phyloP scores from a whole-genome alignment of 2,329 filamentous ascomycete genomes.

The Shiraia sp. region DNA sequence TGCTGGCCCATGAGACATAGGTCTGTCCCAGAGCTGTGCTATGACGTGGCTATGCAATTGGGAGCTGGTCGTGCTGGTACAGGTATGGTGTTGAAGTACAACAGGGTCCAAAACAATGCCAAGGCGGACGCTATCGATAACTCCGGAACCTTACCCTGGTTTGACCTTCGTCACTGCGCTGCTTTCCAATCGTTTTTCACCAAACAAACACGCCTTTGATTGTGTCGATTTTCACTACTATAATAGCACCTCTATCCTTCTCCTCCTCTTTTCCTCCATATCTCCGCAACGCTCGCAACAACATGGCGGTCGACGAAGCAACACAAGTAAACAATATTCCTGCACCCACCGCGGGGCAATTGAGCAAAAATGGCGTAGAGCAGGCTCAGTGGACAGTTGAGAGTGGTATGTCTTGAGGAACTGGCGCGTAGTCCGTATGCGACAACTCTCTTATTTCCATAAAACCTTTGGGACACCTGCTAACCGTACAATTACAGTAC shows the following conservation, averaged over 20 bases:
- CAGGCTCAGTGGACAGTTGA: slow-evolving; percentile 48
- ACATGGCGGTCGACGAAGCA: slow-evolving; percentile 39
- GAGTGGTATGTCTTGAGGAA: slow-evolving; percentile 48
- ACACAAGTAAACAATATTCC: slow-evolving; percentile 48
- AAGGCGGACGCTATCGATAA: slow-evolving; percentile 41
- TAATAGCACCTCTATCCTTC: background rate
- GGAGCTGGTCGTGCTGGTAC: background rate
- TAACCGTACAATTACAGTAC: slow-evolving; percentile 50
- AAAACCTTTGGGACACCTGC: background rate
- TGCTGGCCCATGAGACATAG: slow-evolving; percentile 7
- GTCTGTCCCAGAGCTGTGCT: slow-evolving; percentile 3
- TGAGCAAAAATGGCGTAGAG: slow-evolving; percentile 30
- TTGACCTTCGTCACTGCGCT: slow-evolving; percentile 8
- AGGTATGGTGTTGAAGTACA: background rate
- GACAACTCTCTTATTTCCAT: slow-evolving; percentile 24
- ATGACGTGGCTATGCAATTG: slow-evolving; percentile 2
- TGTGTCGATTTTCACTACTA: background rate
- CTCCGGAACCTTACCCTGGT: slow-evolving; percentile 52
- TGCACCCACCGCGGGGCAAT: slow-evolving; percentile 39
- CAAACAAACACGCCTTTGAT: slow-evolving; percentile 6
- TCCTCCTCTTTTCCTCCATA: background rate
- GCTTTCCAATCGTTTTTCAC: slow-evolving; percentile 5
- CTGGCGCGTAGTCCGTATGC: slow-evolving; percentile 35
- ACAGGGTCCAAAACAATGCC: background rate
- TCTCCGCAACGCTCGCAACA: background rate